phyloP scores from a whole-genome alignment of 495 filamentous ascomycete genomes.

The Xylaria nigripes region DNA sequence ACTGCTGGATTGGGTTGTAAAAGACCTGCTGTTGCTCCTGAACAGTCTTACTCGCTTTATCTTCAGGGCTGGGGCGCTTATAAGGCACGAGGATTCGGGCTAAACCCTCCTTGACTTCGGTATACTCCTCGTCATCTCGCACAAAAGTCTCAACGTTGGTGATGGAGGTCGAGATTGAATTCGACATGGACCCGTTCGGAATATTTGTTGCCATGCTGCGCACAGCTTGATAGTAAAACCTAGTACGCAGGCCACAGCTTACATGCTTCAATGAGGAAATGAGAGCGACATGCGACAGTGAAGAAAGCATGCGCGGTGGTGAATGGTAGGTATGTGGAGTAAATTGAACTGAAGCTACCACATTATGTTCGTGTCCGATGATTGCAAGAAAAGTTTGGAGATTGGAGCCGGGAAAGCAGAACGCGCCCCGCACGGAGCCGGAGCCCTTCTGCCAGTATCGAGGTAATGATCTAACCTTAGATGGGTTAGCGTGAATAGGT shows the following conservation, averaged over 20 bases:
- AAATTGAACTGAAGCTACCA: no score
- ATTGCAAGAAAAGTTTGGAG: no score
- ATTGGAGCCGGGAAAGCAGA: no score
- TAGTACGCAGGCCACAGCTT: conserved; percentile 1
- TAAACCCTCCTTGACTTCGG: conserved; percentile 37
- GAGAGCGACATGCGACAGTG: background rate
- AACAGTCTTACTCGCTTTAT: conserved; percentile 21
- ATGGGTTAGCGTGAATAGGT: no score
- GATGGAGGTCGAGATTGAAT: conserved; percentile 13
- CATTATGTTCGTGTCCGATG: no score
- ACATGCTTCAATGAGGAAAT: conserved; percentile 11
- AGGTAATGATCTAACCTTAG: no score
- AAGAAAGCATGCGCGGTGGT: conserved; percentile 12
- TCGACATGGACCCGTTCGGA: conserved; percentile 8
- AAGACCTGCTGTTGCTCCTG: conserved; percentile 69
- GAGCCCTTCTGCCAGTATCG: no score
- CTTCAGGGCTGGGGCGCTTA: conserved; percentile 20
- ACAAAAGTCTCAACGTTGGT: conserved; percentile 28
- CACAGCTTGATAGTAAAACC: conserved; percentile 11
- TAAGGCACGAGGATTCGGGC: conserved; percentile 39
- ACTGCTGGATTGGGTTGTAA: conserved; percentile 98
- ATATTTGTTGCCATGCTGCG: conserved; percentile 16
- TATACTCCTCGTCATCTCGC: conserved; percentile 34
- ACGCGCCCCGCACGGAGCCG: no score
- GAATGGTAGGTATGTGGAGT: background rate